These are phyloP conservation scores for Dictyostelium intermedium DNA, from an alignment of 78 protist species.

Conservation along the genomic window DNA sequence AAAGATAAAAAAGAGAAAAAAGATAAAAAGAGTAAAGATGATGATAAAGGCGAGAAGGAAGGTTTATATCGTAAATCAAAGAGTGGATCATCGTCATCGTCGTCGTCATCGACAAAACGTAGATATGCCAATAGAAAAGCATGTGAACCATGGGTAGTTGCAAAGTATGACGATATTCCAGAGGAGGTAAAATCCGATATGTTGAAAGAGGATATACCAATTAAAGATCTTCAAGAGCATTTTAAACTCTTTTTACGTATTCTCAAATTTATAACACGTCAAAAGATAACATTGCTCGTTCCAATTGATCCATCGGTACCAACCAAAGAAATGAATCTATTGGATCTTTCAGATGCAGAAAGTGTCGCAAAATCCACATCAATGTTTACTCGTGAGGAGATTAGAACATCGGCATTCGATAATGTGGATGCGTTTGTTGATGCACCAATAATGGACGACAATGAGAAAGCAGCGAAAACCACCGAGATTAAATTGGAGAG, in stretches of 20 bases:
- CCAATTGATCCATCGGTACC: neutral
- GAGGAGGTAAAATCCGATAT: slow-evolving; percentile 17
- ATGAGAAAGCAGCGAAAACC: slow-evolving; percentile 12
- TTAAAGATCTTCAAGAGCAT: slow-evolving; percentile 21
- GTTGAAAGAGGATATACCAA: slow-evolving; percentile 22
- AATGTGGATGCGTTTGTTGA: neutral
- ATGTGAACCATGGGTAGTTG: slow-evolving; percentile 3
- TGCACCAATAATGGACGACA: slow-evolving; percentile 24
- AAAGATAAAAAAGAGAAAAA: slow-evolving; percentile 33
- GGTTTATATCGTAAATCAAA: slow-evolving; percentile 34
- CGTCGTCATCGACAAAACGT: neutral
- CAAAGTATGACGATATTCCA: slow-evolving; percentile 34
- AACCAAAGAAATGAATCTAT: neutral
- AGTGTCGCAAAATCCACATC: neutral
- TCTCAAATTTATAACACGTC: slow-evolving; percentile 60
- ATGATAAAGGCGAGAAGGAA: neutral
- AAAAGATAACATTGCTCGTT: slow-evolving; percentile 11
- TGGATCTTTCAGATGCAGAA: neutral
- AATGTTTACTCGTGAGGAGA: slow-evolving; percentile 28
- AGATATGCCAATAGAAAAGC: slow-evolving; percentile 73
- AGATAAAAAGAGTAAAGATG: neutral
- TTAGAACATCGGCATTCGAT: slow-evolving; percentile 24
- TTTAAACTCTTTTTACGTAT: slow-evolving; percentile 32
- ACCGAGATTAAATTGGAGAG: slow-evolving; percentile 35
- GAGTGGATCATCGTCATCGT: neutral